Conservation (phyloP, 768 basidiomycete genomes). For the Boletus tylopilopsis region DNA sequence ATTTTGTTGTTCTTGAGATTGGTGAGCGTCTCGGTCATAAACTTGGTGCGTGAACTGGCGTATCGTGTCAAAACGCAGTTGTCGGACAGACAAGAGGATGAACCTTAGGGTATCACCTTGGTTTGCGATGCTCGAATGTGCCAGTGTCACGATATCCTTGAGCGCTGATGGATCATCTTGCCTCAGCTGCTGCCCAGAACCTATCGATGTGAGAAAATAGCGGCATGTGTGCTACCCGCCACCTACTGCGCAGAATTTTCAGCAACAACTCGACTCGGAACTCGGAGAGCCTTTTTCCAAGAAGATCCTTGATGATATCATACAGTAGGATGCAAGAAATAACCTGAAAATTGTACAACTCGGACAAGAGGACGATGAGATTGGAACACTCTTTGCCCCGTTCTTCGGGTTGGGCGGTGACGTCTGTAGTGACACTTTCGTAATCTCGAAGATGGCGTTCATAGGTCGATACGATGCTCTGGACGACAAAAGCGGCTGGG, state of each 20-base stretch:
- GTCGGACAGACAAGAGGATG: background rate
- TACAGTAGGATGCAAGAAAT: constrained; percentile 86
- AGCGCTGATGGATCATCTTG: constrained; percentile 89
- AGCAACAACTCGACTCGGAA: constrained; percentile 83
- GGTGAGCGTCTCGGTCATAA: constrained; percentile 92
- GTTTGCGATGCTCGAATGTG: constrained; percentile 65
- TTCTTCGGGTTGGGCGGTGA: constrained; percentile 30
- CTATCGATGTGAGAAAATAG: constrained; percentile 39
- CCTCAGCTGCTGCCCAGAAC: constrained; percentile 87
- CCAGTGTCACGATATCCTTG: constrained; percentile 84
- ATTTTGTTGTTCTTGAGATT: constrained; percentile 92
- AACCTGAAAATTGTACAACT: constrained; percentile 95
- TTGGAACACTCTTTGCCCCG: constrained; percentile 88
- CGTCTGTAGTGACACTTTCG: constrained; percentile 9
- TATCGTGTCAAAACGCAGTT: background rate
- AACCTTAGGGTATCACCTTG: constrained; percentile 53
- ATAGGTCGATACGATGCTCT: constrained; percentile 64
- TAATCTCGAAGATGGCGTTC: constrained; percentile 50
- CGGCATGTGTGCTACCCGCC: constrained; percentile 25
- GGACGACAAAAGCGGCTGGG: constrained; percentile 79
- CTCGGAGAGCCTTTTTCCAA: constrained; percentile 65
- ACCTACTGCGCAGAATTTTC: constrained; percentile 80
- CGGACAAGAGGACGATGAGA: constrained; percentile 80
- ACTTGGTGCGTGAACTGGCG: constrained; percentile 79
- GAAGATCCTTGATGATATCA: constrained; percentile 77